phyloP scores from a whole-genome alignment of 805 yeast species.

The Wilhelminamyces savonicus region DNA sequence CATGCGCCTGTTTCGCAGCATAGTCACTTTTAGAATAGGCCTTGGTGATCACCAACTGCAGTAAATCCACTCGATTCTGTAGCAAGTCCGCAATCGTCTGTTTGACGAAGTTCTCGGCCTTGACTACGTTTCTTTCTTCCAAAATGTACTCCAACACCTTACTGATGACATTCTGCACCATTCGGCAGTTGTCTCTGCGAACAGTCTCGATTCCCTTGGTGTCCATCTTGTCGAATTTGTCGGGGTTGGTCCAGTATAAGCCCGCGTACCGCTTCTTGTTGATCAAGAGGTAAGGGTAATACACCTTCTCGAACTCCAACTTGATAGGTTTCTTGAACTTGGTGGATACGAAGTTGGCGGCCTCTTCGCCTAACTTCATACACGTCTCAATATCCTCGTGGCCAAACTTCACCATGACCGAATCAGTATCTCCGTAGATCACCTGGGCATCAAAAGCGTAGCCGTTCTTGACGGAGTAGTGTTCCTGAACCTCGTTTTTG shows the following conservation, averaged over 20 bases:
- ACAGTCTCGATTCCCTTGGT: slow-evolving; percentile 98
- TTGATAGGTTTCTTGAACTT: slow-evolving; percentile 82
- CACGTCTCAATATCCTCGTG: slow-evolving; percentile 70
- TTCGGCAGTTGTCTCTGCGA: slow-evolving; percentile 92
- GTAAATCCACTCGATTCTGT: slow-evolving; percentile 87
- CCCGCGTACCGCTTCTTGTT: slow-evolving; percentile 98
- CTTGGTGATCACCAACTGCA: slow-evolving; percentile 89
- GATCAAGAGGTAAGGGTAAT: slow-evolving; percentile 87
- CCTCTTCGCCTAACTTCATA: slow-evolving; percentile 91
- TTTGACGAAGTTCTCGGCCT: slow-evolving; percentile 81
- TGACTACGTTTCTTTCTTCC: slow-evolving; percentile 79
- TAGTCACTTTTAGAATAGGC: slow-evolving; percentile 86
- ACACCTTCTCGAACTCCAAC: slow-evolving; percentile 93
- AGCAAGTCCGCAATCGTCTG: slow-evolving; percentile 82
- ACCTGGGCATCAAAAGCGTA: slow-evolving; percentile 81
- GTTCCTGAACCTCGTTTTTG: slow-evolving; percentile 74
- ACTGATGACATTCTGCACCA: slow-evolving; percentile 92
- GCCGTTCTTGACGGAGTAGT: slow-evolving; percentile 78
- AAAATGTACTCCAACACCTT: slow-evolving; percentile 79
- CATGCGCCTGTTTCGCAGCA: slow-evolving; percentile 96
- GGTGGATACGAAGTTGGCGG: slow-evolving; percentile 81
- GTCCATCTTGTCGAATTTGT: slow-evolving; percentile 94
- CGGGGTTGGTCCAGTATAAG: slow-evolving; percentile 86
- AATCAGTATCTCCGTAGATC: slow-evolving; percentile 97
- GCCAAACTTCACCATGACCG: slow-evolving; percentile 98